Percentiles rank a stretch among this genome's conserved stretches.
phyloP scores from a whole-genome alignment of 768 basidiomycete species.

The Infundibulicybe gibba region DNA sequence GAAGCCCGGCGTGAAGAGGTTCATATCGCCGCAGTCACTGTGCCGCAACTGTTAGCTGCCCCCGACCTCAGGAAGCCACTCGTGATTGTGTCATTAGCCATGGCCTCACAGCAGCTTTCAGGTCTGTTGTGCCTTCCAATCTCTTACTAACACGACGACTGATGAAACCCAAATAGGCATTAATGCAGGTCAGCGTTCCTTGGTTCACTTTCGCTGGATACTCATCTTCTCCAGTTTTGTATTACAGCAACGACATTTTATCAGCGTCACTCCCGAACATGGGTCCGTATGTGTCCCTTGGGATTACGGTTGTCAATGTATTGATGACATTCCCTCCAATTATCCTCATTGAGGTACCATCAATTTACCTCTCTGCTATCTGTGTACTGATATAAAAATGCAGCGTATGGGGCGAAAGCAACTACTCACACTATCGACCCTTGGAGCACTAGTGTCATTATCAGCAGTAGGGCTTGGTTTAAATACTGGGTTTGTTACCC shows the following conservation, averaged over 20 bases:
- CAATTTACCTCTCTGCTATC: too few relatives aligned
- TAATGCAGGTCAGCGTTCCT: constrained; percentile 53
- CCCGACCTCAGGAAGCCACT: constrained; percentile 61
- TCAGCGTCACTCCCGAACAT: constrained; percentile 73
- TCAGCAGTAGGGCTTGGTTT: constrained; percentile 68
- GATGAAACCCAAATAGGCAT: constrained; percentile 46
- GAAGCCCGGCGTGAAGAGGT: constrained; percentile 20
- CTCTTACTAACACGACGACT: neutral
- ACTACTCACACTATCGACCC: constrained; percentile 63
- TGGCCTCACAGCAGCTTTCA: constrained; percentile 78
- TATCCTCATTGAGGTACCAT: constrained; percentile 72
- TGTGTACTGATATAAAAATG: neutral
- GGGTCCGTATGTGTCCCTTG: constrained; percentile 80
- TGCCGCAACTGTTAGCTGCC: constrained; percentile 48
- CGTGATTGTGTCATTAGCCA: constrained; percentile 62
- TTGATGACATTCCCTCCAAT: constrained; percentile 84
- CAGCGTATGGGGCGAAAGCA: constrained; percentile 73
- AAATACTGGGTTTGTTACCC: constrained; percentile 49
- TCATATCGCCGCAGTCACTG: constrained; percentile 33
- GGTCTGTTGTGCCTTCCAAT: constrained; percentile 33
- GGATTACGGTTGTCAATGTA: constrained; percentile 83
- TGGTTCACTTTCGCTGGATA: neutral
- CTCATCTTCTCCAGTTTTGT: constrained; percentile 55
- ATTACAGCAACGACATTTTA: constrained; percentile 89
- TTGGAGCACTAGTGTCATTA: constrained; percentile 65